Conservation (phyloP, 305 asterid species). For the Solanum aculeatissimum region DNA sequence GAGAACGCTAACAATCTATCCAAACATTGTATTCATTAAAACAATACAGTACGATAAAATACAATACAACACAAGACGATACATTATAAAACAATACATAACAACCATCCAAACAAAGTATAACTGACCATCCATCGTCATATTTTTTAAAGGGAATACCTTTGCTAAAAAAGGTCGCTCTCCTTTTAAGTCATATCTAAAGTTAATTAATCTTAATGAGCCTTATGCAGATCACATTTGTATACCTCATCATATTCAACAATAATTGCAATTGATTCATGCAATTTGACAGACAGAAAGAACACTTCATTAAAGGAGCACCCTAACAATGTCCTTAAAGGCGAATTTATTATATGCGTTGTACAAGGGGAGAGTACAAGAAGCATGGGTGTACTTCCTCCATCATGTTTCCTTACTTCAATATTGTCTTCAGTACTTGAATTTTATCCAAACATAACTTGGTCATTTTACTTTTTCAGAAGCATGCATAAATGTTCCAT, state of each 20-base stretch:
- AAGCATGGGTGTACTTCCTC: background rate
- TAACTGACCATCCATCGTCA: background rate
- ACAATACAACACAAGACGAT: too few relatives aligned
- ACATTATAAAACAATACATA: too few relatives aligned
- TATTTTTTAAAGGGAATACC: background rate
- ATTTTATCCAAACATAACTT: too few relatives aligned
- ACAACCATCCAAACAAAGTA: too few relatives aligned
- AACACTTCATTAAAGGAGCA: background rate
- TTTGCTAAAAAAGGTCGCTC: background rate
- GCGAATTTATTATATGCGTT: background rate
- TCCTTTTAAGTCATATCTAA: background rate
- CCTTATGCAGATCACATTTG: background rate
- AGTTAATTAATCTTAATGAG: background rate
- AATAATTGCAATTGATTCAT: background rate
- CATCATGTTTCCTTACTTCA: background rate
- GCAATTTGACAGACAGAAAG: background rate
- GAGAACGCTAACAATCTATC: too few relatives aligned
- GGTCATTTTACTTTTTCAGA: too few relatives aligned
- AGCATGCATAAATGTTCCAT: too few relatives aligned
- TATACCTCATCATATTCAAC: background rate
- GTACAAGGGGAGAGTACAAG: background rate
- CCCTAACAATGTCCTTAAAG: background rate
- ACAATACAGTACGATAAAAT: too few relatives aligned
- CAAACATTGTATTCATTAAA: too few relatives aligned
- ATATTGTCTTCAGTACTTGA: background rate